Conservation (phyloP, 257 asterid species). For the Jacaranda mimosifolia region DNA sequence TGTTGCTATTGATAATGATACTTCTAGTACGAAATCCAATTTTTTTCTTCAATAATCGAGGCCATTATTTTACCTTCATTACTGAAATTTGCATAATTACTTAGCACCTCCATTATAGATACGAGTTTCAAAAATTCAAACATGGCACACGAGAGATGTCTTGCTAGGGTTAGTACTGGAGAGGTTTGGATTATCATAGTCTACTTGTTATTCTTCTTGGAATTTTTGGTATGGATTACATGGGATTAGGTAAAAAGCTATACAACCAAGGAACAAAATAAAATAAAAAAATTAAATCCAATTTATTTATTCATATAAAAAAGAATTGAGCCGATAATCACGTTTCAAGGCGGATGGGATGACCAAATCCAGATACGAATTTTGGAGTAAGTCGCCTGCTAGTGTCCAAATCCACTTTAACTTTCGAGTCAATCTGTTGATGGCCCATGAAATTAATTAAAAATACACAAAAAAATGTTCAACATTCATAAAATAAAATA, state of each 20-base stretch:
- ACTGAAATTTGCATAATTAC: not conserved
- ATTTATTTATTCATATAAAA: constrained; percentile 18
- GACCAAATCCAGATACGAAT: constrained; percentile 44
- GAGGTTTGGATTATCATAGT: constrained; percentile 13
- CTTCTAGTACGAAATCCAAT: not conserved
- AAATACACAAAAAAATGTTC: not conserved
- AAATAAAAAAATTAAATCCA: not conserved
- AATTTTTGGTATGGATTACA: constrained; percentile 37
- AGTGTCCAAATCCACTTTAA: constrained; percentile 41
- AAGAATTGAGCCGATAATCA: constrained; percentile 50
- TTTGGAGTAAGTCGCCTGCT: constrained; percentile 54
- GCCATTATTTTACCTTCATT: not conserved
- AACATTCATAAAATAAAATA: not conserved
- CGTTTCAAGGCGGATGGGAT: constrained; percentile 41
- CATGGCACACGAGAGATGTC: not conserved
- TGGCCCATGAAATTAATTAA: constrained; percentile 8
- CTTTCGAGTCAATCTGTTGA: not conserved
- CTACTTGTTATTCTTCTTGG: constrained; percentile 48
- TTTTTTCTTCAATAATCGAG: not conserved
- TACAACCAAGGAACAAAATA: not conserved
- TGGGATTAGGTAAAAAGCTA: constrained; percentile 46
- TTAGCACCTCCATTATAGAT: too few species aligned
- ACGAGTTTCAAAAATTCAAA: not conserved
- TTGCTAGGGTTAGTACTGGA: not conserved
- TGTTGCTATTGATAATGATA: too few species aligned